Conservation (phyloP, 257 asterid genomes). For the Capsicum chinense region DNA sequence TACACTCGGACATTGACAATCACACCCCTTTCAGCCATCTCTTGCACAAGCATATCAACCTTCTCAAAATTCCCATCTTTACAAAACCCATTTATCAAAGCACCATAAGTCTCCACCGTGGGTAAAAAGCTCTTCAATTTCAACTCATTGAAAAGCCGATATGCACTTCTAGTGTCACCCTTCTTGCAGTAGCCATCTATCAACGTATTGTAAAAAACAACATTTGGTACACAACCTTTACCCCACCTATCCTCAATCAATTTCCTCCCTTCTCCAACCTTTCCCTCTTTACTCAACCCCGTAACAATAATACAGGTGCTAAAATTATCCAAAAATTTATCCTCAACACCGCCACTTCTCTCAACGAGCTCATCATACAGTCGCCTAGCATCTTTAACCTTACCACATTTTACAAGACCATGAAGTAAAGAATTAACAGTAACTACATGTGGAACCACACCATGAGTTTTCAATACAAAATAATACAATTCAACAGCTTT, state of each 20-base stretch:
- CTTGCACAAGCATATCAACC: conserved; percentile 59
- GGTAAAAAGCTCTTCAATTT: conserved; percentile 78
- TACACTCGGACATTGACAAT: conserved; percentile 52
- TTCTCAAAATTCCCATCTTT: conserved; percentile 62
- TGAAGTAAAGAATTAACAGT: conserved; percentile 83
- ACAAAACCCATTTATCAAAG: conserved; percentile 75
- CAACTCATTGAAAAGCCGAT: conserved; percentile 60
- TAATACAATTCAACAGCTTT: conserved; percentile 67
- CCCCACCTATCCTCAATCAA: conserved; percentile 90
- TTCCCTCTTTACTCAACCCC: conserved; percentile 78
- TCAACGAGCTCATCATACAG: conserved; percentile 60
- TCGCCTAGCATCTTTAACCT: conserved; percentile 53
- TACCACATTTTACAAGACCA: conserved; percentile 65
- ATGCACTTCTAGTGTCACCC: conserved; percentile 65
- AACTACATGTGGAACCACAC: conserved; percentile 56
- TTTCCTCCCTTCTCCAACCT: conserved; percentile 68
- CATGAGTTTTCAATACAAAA: conserved; percentile 46
- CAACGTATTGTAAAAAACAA: conserved; percentile 76
- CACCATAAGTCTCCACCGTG: conserved; percentile 77
- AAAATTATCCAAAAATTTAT: conserved; percentile 59
- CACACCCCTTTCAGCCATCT: conserved; percentile 70
- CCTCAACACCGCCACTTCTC: conserved; percentile 46
- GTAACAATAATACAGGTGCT: conserved; percentile 79
- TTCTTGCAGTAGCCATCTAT: conserved; percentile 83
- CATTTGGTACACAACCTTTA: conserved; percentile 71